Evolutionary conservation across 1,284 basidiomycete species (phyloP).

Genomic region (Heterobasidion occidentale): DNA sequence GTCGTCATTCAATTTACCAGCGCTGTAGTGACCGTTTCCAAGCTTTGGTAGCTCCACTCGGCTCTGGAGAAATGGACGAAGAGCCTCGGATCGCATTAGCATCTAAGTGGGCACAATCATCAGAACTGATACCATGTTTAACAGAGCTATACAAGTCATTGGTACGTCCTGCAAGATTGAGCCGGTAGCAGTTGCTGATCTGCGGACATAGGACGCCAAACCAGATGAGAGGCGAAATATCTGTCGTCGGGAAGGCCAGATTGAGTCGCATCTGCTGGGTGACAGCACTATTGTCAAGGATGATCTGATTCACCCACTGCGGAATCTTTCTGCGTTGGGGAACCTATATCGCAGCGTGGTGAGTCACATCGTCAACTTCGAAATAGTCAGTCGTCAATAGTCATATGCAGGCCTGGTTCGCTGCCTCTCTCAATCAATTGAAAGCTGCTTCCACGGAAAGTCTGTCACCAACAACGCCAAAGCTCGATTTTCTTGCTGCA

Average conservation of each 20-base stretch:
- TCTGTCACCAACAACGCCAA: conserved; percentile 43
- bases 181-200: not conserved
- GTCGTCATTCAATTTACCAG: conserved; percentile 95
- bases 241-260: conserved; percentile 66
- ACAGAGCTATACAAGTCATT: conserved; percentile 44
- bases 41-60: conserved; percentile 49
- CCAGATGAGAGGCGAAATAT: conserved; percentile 42
- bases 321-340: conserved; percentile 73
- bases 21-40: conserved; percentile 87
- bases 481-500: conserved; percentile 40
- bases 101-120: conserved; percentile 80
- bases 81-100: conserved; percentile 52
- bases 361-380: conserved; percentile 22
- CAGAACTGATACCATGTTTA: conserved; percentile 72
- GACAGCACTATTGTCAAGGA: conserved; percentile 44
- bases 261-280: conserved; percentile 63
- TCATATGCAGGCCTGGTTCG: conserved; percentile 68
- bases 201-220: conserved; percentile 28
- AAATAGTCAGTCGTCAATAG: not conserved
- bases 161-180: conserved; percentile 24
- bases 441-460: conserved; percentile 55
- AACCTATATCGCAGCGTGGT: conserved; percentile 85
- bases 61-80: conserved; percentile 26
- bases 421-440: conserved; percentile 56
- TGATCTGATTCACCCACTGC: conserved; percentile 72